A percentile compares a stretch with the other conserved stretches of the same genome.
Evolutionary conservation across 495 filamentous ascomycete genomes (phyloP).

Genomic region (Massariosphaeria phaeospora): DNA sequence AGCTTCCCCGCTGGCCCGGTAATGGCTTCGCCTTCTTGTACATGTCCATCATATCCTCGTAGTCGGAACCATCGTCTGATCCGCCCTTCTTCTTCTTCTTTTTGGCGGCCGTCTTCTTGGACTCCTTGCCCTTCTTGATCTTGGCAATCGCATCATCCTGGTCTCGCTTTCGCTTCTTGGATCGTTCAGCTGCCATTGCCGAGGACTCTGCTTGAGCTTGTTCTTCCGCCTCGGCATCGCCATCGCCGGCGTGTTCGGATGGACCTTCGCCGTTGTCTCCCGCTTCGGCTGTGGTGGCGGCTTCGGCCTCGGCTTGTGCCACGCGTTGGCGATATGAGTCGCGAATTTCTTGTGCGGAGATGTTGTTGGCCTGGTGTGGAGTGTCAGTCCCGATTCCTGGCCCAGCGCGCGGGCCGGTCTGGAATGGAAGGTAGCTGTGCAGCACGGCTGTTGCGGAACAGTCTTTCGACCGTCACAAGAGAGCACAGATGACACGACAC

Average conservation of each 20-base stretch:
- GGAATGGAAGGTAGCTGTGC: background rate
- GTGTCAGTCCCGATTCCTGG: background rate
- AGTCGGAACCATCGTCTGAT: conserved; percentile 42
- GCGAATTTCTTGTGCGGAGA: conserved; percentile 75
- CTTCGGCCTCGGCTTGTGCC: conserved; percentile 27
- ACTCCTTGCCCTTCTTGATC: conserved; percentile 71
- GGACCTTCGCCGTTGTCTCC: conserved; percentile 32
- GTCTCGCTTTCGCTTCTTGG: conserved; percentile 58
- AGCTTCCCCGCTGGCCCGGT: conserved; percentile 85
- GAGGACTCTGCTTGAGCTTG: conserved; percentile 42
- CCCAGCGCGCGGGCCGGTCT: background rate
- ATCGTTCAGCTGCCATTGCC: conserved; percentile 48
- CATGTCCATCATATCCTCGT: conserved; percentile 51
- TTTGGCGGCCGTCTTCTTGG: conserved; percentile 51
- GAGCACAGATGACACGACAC: background rate
- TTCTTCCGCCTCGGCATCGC: conserved; percentile 18
- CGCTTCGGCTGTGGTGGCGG: conserved; percentile 7
- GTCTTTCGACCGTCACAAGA: background rate
- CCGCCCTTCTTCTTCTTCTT: conserved; percentile 48
- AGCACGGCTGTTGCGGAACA: too few species aligned
- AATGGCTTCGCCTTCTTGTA: conserved; percentile 59
- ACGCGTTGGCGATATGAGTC: conserved; percentile 50
- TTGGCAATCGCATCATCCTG: conserved; percentile 62
- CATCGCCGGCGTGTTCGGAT: conserved; percentile 13
- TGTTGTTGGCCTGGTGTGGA: conserved; percentile 66